Evolutionary conservation across 768 basidiomycete species (phyloP).

Genomic region (Podaxis mareebaensis): DNA sequence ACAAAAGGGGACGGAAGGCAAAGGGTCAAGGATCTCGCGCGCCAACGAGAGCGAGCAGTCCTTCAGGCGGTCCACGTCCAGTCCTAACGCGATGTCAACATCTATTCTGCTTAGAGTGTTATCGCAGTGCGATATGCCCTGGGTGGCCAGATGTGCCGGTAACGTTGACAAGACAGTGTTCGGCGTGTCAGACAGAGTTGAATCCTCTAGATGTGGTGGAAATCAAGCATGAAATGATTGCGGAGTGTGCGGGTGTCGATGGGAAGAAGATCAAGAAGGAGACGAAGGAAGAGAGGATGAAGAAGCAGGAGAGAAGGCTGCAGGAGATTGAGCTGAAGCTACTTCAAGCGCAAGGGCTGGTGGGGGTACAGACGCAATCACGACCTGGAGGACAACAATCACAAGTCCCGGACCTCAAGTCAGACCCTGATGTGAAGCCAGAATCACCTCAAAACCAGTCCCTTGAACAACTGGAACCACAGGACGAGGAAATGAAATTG

Average conservation of each 20-base stretch:
- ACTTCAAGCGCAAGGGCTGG: background rate
- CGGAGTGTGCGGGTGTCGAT: constrained; percentile 30
- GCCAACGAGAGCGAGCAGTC: constrained; percentile 75
- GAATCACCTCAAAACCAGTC: background rate
- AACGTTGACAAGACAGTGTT: constrained; percentile 65
- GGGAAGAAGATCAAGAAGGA: constrained; percentile 45
- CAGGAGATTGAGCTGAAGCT: constrained; percentile 43
- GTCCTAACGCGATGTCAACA: constrained; percentile 93
- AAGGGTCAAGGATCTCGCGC: constrained; percentile 56
- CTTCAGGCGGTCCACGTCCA: constrained; percentile 54
- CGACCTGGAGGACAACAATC: background rate
- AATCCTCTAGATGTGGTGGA: constrained; percentile 78
- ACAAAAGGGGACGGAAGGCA: constrained; percentile 49
- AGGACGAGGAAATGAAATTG: constrained; percentile 10
- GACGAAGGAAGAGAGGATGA: constrained; percentile 37
- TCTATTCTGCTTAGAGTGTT: constrained; percentile 87
- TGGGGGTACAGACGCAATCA: background rate
- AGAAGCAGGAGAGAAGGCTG: constrained; percentile 65
- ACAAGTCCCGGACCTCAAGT: background rate
- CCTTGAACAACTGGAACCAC: background rate
- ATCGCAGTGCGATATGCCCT: constrained; percentile 74
- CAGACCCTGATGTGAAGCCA: background rate
- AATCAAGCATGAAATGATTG: constrained; percentile 60
- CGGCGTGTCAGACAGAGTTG: constrained; percentile 74
- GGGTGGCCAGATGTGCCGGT: constrained; percentile 74